Conservation (phyloP, 1,284 basidiomycete genomes). For the Hypsizygus ulmarius region DNA sequence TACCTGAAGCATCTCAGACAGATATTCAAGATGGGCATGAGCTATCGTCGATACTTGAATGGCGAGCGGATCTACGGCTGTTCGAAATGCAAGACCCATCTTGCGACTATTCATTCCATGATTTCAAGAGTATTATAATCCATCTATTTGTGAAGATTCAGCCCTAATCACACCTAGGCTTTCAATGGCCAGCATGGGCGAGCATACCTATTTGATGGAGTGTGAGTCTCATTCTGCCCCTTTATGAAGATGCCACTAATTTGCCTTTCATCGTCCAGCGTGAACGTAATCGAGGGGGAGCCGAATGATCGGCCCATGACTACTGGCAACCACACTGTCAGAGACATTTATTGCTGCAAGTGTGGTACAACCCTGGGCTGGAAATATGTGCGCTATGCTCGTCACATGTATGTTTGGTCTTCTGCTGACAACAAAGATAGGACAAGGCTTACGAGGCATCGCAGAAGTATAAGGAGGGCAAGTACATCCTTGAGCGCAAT, state of each 20-base stretch:
- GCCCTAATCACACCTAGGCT: conserved; percentile 47
- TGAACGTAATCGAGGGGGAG: conserved; percentile 87
- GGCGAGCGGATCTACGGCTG: conserved; percentile 92
- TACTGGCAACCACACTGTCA: conserved; percentile 93
- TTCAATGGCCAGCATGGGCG: conserved; percentile 95
- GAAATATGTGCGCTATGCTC: conserved; percentile 84
- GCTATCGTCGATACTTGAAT: conserved; percentile 83
- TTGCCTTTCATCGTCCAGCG: conserved; percentile 45
- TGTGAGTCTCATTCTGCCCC: conserved; percentile 61
- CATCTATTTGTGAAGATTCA: conserved; percentile 5
- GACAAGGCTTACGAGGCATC: conserved; percentile 86
- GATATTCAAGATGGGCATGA: conserved; percentile 72
- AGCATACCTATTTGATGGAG: conserved; percentile 90
- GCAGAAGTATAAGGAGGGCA: conserved; percentile 99
- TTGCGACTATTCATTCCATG: conserved; percentile 90
- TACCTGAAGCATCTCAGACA: conserved; percentile 2
- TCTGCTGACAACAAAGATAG: conserved; percentile 39
- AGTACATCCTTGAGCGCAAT: conserved; percentile 94
- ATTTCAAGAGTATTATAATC: conserved; percentile 73
- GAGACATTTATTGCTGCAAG: conserved; percentile 92
- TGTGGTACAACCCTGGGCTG: conserved; percentile 87
- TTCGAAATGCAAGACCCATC: conserved; percentile 87
- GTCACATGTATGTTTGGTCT: conserved; percentile 11
- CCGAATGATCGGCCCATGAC: conserved; percentile 94
- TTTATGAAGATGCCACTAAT: conserved; percentile 14